Evolutionary conservation across 495 filamentous ascomycete genomes (phyloP).

Genomic region (Penicillium verhagenii): DNA sequence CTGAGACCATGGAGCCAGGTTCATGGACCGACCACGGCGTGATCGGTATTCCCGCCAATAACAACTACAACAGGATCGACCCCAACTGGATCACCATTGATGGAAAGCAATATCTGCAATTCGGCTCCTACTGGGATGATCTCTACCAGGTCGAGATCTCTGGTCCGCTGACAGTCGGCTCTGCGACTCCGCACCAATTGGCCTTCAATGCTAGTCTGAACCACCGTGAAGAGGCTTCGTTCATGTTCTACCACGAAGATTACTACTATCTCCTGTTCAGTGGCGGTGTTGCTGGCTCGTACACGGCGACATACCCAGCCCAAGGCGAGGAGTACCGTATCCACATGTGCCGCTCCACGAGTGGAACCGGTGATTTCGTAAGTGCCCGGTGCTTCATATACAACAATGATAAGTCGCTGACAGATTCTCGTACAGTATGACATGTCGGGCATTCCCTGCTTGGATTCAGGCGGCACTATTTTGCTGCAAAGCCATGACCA

Average conservation of each 20-base stretch:
- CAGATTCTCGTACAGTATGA: conserved; percentile 45
- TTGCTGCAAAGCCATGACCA: conserved; percentile 60
- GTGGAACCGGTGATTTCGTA: conserved; percentile 55
- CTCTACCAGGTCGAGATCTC: conserved; percentile 61
- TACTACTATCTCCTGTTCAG: conserved; percentile 71
- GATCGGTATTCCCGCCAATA: conserved; percentile 50
- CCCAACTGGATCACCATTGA: conserved; percentile 54
- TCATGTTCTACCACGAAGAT: conserved; percentile 51
- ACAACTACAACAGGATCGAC: conserved; percentile 70
- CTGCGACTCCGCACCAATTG: conserved; percentile 44
- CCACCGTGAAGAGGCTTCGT: conserved; percentile 58
- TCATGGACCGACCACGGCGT: conserved; percentile 56
- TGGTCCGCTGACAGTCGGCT: conserved; percentile 37
- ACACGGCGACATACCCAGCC: conserved; percentile 47
- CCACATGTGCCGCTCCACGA: conserved; percentile 57
- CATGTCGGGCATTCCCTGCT: conserved; percentile 53
- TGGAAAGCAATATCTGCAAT: conserved; percentile 55
- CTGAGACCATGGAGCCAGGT: conserved; percentile 55
- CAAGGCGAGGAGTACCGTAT: conserved; percentile 66
- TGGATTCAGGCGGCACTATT: conserved; percentile 58
- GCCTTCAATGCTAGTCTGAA: conserved; percentile 53
- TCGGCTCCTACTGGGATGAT: conserved; percentile 69
- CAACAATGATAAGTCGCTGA: background rate
- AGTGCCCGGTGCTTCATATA: conserved; percentile 11
- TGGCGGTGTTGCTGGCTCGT: conserved; percentile 60